Evolutionary conservation across 306 rosid species (phyloP).

Genomic region (Neltuma alba): DNA sequence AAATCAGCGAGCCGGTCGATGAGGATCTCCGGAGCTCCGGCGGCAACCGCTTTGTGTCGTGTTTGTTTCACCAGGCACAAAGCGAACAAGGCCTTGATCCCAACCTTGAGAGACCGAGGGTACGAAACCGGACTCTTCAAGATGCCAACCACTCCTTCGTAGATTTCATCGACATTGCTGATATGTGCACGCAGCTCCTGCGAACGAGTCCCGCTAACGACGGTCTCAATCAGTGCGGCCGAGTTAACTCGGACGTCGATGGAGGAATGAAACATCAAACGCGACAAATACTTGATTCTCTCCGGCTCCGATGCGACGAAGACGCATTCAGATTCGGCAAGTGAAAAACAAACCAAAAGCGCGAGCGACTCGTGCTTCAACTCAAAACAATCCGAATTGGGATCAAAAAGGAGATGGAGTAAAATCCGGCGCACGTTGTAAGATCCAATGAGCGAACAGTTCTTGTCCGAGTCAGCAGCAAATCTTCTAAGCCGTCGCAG

Average conservation of each 20-base stretch:
- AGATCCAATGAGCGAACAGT: conserved; percentile 70
- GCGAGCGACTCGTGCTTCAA: conserved; percentile 74
- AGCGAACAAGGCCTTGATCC: conserved; percentile 76
- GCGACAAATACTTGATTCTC: conserved; percentile 50
- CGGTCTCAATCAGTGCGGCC: conserved; percentile 69
- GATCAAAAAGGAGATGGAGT: conserved; percentile 37
- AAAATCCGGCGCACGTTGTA: conserved; percentile 50
- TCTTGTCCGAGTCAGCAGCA: conserved; percentile 78
- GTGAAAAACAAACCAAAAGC: conserved; percentile 59
- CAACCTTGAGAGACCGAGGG: conserved; percentile 72
- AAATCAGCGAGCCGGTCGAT: conserved; percentile 69
- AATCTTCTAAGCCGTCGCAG: conserved; percentile 71
- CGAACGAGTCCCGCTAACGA: conserved; percentile 62
- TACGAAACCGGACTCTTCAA: conserved; percentile 51
- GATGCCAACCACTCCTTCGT: conserved; percentile 72
- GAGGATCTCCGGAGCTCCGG: conserved; percentile 73
- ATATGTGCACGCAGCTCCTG: conserved; percentile 68
- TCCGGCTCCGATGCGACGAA: conserved; percentile 51
- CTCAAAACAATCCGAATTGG: conserved; percentile 40
- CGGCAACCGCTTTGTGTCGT: conserved; percentile 62
- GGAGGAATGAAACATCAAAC: conserved; percentile 49
- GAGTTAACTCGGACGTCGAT: conserved; percentile 73
- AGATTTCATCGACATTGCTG: conserved; percentile 62
- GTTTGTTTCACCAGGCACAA: conserved; percentile 75
- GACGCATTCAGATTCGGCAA: conserved; percentile 60